Conservation (phyloP, 2,329 filamentous ascomycete species). For the Sporothrix luriei region DNA sequence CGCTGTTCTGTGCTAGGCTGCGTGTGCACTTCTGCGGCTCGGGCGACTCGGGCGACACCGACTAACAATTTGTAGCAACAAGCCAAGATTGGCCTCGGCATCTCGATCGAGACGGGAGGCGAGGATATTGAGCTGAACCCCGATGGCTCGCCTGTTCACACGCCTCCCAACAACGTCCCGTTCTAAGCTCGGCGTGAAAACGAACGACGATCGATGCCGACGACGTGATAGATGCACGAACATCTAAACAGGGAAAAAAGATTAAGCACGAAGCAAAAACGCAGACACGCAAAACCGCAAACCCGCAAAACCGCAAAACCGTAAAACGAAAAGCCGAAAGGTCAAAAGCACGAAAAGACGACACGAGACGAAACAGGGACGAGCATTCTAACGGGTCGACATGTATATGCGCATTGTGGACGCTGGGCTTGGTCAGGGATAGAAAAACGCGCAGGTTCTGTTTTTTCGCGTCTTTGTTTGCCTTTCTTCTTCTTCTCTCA, state of each 20-base stretch:
- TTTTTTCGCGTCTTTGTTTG: constrained; percentile 5
- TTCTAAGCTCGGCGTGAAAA: constrained; percentile 55
- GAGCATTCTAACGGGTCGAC: constrained; percentile 18
- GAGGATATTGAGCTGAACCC: constrained; percentile 89
- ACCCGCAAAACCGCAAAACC: background rate
- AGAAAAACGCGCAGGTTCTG: constrained; percentile 24
- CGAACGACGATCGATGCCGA: background rate
- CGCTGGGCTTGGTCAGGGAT: constrained; percentile 24
- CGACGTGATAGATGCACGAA: background rate
- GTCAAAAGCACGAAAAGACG: background rate
- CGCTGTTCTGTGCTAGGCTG: background rate
- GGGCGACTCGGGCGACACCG: background rate
- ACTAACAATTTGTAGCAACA: constrained; percentile 67
- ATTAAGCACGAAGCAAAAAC: background rate
- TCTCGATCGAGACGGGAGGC: constrained; percentile 83
- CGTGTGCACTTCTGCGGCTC: background rate
- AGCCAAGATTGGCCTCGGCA: constrained; percentile 90
- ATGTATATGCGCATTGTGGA: background rate
- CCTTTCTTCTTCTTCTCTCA: too few relatives aligned
- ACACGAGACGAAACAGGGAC: constrained; percentile 6
- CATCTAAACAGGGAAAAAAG: background rate
- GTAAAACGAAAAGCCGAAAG: background rate
- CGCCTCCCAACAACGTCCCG: constrained; percentile 60
- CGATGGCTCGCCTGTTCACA: constrained; percentile 60
- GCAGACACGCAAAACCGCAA: too few relatives aligned